Percentiles rank a stretch among this genome's conserved stretches.
phyloP scores from a whole-genome alignment of 495 filamentous ascomycete genomes.

The Aspergillus biplanus region DNA sequence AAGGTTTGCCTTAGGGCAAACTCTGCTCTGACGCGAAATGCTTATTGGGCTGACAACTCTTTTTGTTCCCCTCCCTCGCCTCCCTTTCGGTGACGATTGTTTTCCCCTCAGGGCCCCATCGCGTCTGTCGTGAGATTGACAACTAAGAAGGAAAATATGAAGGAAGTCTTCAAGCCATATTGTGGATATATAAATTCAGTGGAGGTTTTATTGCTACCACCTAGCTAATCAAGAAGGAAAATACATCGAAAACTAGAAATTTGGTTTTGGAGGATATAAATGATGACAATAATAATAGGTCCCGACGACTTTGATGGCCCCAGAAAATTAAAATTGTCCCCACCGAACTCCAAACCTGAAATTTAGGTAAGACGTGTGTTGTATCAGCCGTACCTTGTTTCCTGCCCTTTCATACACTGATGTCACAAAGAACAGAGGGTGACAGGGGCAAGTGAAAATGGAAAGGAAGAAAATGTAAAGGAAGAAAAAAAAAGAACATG shows the following conservation, averaged over 20 bases:
- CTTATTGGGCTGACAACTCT: background rate
- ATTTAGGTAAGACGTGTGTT: slow-evolving; percentile 13
- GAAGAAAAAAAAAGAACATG: slow-evolving; percentile 2
- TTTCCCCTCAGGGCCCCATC: background rate
- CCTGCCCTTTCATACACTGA: background rate
- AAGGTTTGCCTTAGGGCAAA: slow-evolving; percentile 1
- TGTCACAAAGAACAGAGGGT: slow-evolving; percentile 1
- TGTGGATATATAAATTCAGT: too few species aligned
- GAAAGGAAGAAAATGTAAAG: background rate
- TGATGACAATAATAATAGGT: background rate
- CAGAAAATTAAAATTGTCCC: background rate
- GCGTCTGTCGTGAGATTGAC: too few species aligned
- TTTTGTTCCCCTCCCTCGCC: background rate
- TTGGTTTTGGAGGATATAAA: too few species aligned
- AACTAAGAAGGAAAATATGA: too few species aligned
- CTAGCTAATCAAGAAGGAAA: too few species aligned
- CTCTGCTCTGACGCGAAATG: background rate
- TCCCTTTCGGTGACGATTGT: background rate
- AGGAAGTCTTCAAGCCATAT: too few species aligned
- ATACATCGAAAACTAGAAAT: too few species aligned
- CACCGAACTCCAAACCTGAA: slow-evolving; percentile 4
- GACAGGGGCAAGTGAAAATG: slow-evolving; percentile 2
- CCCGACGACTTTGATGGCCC: background rate
- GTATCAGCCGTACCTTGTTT: slow-evolving; percentile 16
- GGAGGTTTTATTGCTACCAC: too few species aligned